These are phyloP conservation scores for Balamuthia mandrillaris DNA, from an alignment of 208 protist species.

Conservation along the genomic window DNA sequence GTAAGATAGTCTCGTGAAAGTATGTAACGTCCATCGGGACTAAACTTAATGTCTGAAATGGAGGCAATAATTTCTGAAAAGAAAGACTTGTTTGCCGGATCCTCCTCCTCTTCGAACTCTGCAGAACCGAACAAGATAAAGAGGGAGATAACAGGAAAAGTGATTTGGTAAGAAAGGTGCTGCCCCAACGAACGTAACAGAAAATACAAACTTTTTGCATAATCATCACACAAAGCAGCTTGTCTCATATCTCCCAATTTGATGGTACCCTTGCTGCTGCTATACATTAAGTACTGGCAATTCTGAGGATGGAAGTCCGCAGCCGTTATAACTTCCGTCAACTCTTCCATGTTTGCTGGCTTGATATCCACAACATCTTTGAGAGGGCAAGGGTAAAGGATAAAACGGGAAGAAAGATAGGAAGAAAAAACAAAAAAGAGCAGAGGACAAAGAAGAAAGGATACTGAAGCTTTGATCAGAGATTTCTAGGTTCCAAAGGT, in stretches of 20 bases:
- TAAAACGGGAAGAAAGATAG: background rate
- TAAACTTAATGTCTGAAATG: conserved; percentile 82
- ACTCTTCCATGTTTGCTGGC: conserved; percentile 86
- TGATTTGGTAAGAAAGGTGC: background rate
- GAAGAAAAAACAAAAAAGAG: background rate
- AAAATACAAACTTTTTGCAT: conserved; percentile 55
- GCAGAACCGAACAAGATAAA: background rate
- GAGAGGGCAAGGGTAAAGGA: background rate
- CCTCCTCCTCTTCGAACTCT: conserved; percentile 76
- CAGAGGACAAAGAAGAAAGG: background rate
- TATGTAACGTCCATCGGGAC: conserved; percentile 76
- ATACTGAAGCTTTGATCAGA: conserved; percentile 70
- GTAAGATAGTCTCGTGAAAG: conserved; percentile 81
- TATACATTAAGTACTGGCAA: conserved; percentile 80
- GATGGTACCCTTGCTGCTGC: conserved; percentile 73
- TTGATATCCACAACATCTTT: conserved; percentile 88
- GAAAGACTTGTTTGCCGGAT: conserved; percentile 74
- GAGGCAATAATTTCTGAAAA: conserved; percentile 84
- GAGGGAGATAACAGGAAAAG: background rate
- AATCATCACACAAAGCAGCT: conserved; percentile 69
- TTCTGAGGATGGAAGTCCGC: conserved; percentile 77
- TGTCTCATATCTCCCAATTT: conserved; percentile 74
- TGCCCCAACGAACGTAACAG: too few relatives aligned
- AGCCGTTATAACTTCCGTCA: conserved; percentile 85
- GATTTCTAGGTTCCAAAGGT: conserved; percentile 83